A percentile compares a stretch with the other conserved stretches of the same genome.
Evolutionary conservation across 345 rosid species (phyloP).

Genomic region (Lepidium aucheri): DNA sequence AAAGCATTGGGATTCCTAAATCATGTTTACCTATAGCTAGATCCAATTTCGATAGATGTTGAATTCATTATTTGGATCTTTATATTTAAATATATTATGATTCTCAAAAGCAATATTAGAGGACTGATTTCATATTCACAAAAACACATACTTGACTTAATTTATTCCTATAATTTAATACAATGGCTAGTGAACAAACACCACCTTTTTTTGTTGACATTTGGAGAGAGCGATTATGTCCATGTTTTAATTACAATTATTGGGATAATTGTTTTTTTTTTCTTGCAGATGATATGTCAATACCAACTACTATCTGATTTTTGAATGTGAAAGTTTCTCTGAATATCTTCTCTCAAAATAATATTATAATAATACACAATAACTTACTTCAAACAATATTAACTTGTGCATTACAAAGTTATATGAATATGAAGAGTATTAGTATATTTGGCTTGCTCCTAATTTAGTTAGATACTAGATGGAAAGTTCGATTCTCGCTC

Average conservation of each 20-base stretch:
- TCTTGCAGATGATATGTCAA: constrained; percentile 14
- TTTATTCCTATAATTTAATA: constrained; percentile 7
- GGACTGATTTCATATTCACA: background rate
- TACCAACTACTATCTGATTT: constrained; percentile 17
- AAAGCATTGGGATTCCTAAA: too few species aligned
- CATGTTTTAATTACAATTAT: background rate
- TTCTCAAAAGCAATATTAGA: background rate
- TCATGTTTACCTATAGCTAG: too few species aligned
- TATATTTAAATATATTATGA: background rate
- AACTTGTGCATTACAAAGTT: background rate
- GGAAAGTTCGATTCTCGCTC: too few species aligned
- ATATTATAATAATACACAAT: background rate
- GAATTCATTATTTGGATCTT: background rate
- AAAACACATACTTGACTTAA: background rate
- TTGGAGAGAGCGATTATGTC: constrained; percentile 3
- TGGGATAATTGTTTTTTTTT: background rate
- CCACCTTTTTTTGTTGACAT: constrained; percentile 17
- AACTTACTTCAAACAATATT: background rate
- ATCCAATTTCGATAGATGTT: background rate
- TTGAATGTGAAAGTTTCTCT: background rate
- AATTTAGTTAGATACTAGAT: too few species aligned
- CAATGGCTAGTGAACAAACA: constrained; percentile 27
- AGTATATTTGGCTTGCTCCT: too few species aligned
- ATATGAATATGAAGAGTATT: background rate
- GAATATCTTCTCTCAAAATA: background rate